phyloP scores from a whole-genome alignment of 2,329 filamentous ascomycete genomes.

The Sporothrix humicola region DNA sequence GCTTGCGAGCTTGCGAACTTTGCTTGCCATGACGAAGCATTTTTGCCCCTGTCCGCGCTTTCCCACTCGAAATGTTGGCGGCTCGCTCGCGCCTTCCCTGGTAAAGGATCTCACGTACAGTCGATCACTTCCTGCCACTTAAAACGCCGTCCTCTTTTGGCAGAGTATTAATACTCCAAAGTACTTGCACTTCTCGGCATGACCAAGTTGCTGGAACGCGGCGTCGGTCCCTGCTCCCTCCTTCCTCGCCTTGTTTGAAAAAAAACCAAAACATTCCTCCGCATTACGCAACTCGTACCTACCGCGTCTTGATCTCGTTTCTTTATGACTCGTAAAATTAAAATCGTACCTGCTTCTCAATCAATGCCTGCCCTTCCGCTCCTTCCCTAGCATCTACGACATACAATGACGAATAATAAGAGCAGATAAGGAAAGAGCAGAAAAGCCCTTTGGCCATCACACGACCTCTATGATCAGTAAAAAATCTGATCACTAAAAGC shows the following conservation, averaged over 20 bases:
- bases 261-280: background rate
- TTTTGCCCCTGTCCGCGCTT: constrained; percentile 15
- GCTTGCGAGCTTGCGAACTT: no score
- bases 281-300: background rate
- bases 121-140: constrained; percentile 18
- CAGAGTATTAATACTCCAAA: no score
- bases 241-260: constrained; percentile 8
- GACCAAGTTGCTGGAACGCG: constrained; percentile 30
- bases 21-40: constrained; percentile 25
- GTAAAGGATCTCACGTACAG: constrained; percentile 18
- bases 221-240: constrained; percentile 8
- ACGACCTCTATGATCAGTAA: constrained; percentile 6
- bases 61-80: background rate
- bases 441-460: background rate
- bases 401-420: background rate
- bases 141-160: no score
- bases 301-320: background rate
- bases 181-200: constrained; percentile 20
- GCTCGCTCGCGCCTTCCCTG: constrained; percentile 22
- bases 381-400: background rate
- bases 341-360: background rate
- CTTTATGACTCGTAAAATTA: background rate
- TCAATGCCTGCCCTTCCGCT: background rate
- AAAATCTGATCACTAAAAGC: background rate
- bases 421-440: background rate